Evolutionary conservation across 805 yeast species (phyloP), one percentile per base, ranked within the genome.

Genomic region (Candida xyloterini): DNA sequence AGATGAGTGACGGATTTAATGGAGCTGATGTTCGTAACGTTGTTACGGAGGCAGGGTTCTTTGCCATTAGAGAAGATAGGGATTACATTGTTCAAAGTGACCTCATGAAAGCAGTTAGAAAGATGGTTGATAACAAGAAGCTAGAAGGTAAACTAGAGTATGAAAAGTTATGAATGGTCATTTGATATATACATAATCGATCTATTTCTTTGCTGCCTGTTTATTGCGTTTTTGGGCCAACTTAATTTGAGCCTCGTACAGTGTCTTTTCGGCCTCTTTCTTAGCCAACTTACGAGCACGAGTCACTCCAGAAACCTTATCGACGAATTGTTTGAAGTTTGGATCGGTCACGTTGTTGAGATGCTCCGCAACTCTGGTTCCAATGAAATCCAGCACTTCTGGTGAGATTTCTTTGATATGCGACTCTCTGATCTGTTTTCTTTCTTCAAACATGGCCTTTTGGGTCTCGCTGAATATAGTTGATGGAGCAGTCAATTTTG

Each of bases 1-100:
- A 93, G 70, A 93, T 93, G 98, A 84, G 95, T 64, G 99, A 91
- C 67, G 98, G 98, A 2, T 93, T 93, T 68, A 91, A 91, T 66
- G 99, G 99, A 70, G 98, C 98, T 5, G 99, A 91, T 74, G 83
- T 91, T 54, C 81, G 99, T 65, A 91, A 91, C 62, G 96, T 93
- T 44, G 76, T 90, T 24, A 91, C 99, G n/a, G 99, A 91, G 69
- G 96, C 97, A 20, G 99, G 99, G 2, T 93, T 93, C 68, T 88
- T 90, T 54, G 98, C 99, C 38, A 93, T 93, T 54, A 79, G 99
- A 68, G 97, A 93, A 59, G 99, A 93, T 61, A 81, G 99, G 57
- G 97, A 91, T 62, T 88, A 87, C 67, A 88, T 93, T 54, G 63
- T 87, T 38, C 99, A 93, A 63, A 81, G 84, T 55, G 99, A 93